These are phyloP conservation scores for Pyrus bretschneideri DNA, from an alignment of 306 rosid species.

Conservation along the genomic window DNA sequence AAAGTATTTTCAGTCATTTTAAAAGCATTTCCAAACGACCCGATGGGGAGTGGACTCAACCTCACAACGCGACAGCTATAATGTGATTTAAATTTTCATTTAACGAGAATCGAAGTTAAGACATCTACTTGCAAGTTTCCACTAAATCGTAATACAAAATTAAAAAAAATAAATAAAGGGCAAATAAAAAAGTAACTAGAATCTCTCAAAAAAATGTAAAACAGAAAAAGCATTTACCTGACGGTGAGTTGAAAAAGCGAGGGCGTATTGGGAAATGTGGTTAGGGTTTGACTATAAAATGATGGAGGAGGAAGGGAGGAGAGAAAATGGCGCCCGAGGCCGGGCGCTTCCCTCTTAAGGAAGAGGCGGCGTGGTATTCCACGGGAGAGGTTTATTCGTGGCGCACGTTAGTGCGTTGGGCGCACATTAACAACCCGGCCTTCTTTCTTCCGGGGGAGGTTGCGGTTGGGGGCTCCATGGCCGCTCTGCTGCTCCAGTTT, in stretches of 20 bases:
- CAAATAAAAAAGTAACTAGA: too few species aligned
- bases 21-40: too few species aligned
- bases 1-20: too few species aligned
- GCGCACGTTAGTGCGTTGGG: slow-evolving; percentile 38
- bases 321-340: slow-evolving; percentile 29
- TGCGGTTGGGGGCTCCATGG: slow-evolving; percentile 23
- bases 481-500: slow-evolving; percentile 20
- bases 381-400: slow-evolving; percentile 41
- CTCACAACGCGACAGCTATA: too few species aligned
- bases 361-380: slow-evolving; percentile 55
- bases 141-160: too few species aligned
- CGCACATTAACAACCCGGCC: slow-evolving; percentile 21
- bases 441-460: neutral
- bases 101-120: too few species aligned
- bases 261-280: neutral
- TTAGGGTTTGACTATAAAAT: slow-evolving; percentile 11
- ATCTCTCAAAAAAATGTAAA: too few species aligned
- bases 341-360: slow-evolving; percentile 42
- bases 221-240: too few species aligned
- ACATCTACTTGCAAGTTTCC: too few species aligned
- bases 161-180: too few species aligned
- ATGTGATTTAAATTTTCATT: too few species aligned
- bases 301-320: neutral
- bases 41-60: rapidly evolving
- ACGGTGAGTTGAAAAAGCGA: neutral